phyloP scores from a whole-genome alignment of 2,329 filamentous ascomycete genomes.

The Microcera coccophila region DNA sequence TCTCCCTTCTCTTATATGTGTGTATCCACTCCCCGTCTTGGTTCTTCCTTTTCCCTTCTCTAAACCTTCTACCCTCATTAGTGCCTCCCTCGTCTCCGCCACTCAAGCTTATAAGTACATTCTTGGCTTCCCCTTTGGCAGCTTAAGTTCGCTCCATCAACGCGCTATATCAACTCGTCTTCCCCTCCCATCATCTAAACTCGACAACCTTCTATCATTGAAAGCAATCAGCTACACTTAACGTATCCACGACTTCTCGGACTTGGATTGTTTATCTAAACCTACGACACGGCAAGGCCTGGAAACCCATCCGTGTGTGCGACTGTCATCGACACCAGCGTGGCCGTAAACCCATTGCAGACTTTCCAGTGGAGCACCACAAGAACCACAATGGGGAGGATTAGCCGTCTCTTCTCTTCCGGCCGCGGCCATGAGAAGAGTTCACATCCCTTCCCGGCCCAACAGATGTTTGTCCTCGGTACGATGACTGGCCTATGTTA shows the following conservation, averaged over 20 bases:
- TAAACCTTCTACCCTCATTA: conserved; percentile 25
- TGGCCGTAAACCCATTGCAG: not conserved
- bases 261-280: not conserved
- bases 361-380: conserved; percentile 1
- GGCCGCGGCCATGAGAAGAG: conserved; percentile 21
- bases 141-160: not conserved
- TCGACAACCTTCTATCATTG: not conserved
- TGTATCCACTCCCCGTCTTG: conserved; percentile 32
- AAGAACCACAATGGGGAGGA: conserved; percentile 29
- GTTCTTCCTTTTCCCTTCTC: conserved; percentile 25
- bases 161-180: not conserved
- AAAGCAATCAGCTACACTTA: no score
- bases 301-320: not conserved
- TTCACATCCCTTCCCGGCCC: conserved; percentile 35
- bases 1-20: conserved; percentile 29
- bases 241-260: not conserved
- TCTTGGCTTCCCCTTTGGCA: conserved; percentile 1
- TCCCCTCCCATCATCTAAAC: not conserved
- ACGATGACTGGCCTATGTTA: conserved; percentile 10
- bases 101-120: conserved; percentile 10
- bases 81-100: conserved; percentile 18
- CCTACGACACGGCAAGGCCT: not conserved
- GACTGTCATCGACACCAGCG: not conserved
- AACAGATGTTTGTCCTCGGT: conserved; percentile 54
- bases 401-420: conserved; percentile 20